Percentiles rank a stretch among this genome's conserved stretches.
Conservation (phyloP, 225 moss, liverwort and hornwort species). For the Marchantia polymorpha region DNA sequence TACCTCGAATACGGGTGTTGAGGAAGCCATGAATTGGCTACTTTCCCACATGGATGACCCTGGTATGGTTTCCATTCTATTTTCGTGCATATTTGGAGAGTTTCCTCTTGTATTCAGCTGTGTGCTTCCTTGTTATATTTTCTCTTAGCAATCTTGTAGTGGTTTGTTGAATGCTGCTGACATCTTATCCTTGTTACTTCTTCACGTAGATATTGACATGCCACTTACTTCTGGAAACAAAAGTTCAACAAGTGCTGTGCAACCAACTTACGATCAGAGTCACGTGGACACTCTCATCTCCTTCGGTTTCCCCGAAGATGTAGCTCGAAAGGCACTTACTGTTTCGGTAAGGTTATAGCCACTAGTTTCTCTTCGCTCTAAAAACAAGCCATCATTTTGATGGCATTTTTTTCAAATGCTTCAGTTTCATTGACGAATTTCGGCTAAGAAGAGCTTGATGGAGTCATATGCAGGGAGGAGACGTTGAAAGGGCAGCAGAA, state of each 20-base stretch:
- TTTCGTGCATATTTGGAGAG: not conserved
- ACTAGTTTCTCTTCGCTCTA: not conserved
- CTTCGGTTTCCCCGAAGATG: conserved; percentile 78
- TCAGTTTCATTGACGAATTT: no score
- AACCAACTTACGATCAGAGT: conserved; percentile 52
- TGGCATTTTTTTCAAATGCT: no score
- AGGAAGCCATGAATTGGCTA: conserved; percentile 99
- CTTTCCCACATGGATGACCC: conserved; percentile 90
- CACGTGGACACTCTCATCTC: conserved; percentile 68
- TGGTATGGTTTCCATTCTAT: conserved; percentile 41
- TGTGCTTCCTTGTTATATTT: not conserved
- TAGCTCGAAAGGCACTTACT: conserved; percentile 76
- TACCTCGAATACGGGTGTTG: conserved; percentile 78
- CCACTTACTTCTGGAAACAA: conserved; percentile 42
- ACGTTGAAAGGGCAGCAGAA: conserved; percentile 92
- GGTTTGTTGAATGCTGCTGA: not conserved
- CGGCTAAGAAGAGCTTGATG: not conserved
- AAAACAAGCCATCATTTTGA: no score
- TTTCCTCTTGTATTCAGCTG: not conserved
- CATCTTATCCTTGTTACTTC: not conserved
- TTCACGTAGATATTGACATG: conserved; percentile 71
- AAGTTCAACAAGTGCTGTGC: conserved; percentile 33
- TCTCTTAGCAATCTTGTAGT: not conserved
- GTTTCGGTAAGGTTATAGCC: conserved; percentile 50
- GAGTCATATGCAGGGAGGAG: conserved; percentile 59